A percentile compares a stretch with the other conserved stretches of the same genome.
These are phyloP conservation scores for Harrya chromipes DNA, from an alignment of 768 basidiomycete species.

Conservation along the genomic window DNA sequence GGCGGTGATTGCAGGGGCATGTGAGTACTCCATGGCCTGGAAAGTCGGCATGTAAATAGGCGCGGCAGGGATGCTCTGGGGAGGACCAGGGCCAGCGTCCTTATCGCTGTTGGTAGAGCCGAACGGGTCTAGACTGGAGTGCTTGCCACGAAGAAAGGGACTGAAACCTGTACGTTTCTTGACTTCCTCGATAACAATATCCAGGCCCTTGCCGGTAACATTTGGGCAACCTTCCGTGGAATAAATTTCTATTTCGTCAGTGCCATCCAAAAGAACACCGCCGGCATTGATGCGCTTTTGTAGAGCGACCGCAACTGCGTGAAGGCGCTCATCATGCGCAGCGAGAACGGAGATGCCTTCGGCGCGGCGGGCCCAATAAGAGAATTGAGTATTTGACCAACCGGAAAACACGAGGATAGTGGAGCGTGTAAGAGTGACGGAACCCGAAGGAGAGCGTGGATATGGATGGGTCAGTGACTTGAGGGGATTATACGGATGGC, in stretches of 20 bases:
- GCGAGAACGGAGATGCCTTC: slow-evolving; percentile 49
- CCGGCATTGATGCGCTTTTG: slow-evolving; percentile 38
- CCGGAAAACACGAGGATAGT: slow-evolving; percentile 47
- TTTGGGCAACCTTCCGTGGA: slow-evolving; percentile 35
- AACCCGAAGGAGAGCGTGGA: slow-evolving; percentile 37
- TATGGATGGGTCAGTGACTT: slow-evolving; percentile 45
- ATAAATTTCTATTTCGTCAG: slow-evolving; percentile 23
- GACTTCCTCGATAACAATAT: slow-evolving; percentile 46
- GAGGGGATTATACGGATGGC: slow-evolving; percentile 52
- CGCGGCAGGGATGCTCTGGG: slow-evolving; percentile 21
- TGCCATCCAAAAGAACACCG: slow-evolving; percentile 29
- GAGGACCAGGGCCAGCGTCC: slow-evolving; percentile 30
- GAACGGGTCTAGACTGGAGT: slow-evolving; percentile 49
- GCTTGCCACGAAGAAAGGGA: slow-evolving; percentile 49
- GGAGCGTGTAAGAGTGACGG: slow-evolving; percentile 45
- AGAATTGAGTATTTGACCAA: slow-evolving; percentile 54
- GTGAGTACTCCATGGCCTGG: slow-evolving; percentile 38
- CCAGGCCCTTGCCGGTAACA: slow-evolving; percentile 49
- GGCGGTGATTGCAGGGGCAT: slow-evolving; percentile 32
- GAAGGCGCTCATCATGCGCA: slow-evolving; percentile 39
- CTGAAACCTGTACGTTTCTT: slow-evolving; percentile 47
- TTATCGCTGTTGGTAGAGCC: slow-evolving; percentile 38
- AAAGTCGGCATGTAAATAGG: slow-evolving; percentile 41
- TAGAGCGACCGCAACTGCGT: slow-evolving; percentile 39
- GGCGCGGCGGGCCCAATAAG: slow-evolving; percentile 51